These are phyloP conservation scores for Pseudomassariella vexata DNA, from an alignment of 2,329 filamentous ascomycete species.

Conservation along the genomic window DNA sequence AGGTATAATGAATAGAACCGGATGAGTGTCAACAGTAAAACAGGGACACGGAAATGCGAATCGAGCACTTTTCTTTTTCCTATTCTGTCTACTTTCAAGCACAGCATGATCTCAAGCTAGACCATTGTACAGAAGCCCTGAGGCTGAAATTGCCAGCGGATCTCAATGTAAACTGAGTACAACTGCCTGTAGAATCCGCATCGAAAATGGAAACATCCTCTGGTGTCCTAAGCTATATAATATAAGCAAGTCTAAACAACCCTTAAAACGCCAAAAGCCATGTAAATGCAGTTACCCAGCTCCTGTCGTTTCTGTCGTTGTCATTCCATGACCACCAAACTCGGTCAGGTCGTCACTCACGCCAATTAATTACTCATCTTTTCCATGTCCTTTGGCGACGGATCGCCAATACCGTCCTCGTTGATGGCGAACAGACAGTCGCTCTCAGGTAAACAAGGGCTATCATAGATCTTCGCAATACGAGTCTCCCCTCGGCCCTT, in stretches of 20 bases:
- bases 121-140: too few relatives aligned
- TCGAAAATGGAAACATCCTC: too few relatives aligned
- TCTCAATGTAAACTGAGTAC: too few relatives aligned
- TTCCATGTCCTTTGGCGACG: constrained; percentile 89
- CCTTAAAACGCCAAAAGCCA: constrained; percentile 4
- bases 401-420: constrained; percentile 94
- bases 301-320: neutral
- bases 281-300: constrained; percentile 1
- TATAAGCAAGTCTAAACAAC: constrained; percentile 1
- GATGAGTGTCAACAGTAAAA: too few relatives aligned
- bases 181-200: too few relatives aligned
- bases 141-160: too few relatives aligned
- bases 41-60: too few relatives aligned
- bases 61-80: too few relatives aligned
- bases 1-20: too few relatives aligned
- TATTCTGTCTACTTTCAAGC: too few relatives aligned
- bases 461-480: constrained; percentile 99
- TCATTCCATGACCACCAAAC: neutral
- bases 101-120: too few relatives aligned
- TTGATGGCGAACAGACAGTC: constrained; percentile 96
- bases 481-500: constrained; percentile 93
- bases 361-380: constrained; percentile 38
- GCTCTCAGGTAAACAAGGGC: constrained; percentile 90
- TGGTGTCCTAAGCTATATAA: too few relatives aligned
- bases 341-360: neutral